Base-by-base conservation (phyloP, 2,329 filamentous ascomycete species). In the Sporothrix pseudoabietina region DNA sequence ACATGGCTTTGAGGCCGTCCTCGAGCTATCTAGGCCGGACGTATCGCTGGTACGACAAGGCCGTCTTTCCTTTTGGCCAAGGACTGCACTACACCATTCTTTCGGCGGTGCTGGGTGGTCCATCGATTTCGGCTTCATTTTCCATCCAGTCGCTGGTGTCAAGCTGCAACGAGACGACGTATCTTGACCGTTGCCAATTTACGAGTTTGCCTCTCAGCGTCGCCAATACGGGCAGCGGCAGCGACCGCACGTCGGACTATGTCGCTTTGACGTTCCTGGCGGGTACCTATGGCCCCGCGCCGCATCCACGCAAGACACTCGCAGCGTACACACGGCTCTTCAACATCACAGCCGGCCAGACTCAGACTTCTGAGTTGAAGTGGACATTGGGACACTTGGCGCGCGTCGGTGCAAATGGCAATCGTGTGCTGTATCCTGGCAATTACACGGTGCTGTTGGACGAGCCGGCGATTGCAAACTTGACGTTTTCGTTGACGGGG, bases 81-180 rank as follows among this genome's bases (percentile, higher is more conserved):
- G 88, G 88, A 0, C 76, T 89, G 73, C 87, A 89, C 77, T 90
- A 89, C 79, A 90, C 87, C 4, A 86, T 80, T 55, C 89, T 90
- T 75, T 75, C 77, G 10, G 77, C 79, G 5, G 55, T 35, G 1
- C 26, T 76, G 26, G 63, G 26, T 10, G 19, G 19, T 9, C 0
- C 57, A 3, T 35, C 57, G 5, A 41, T 66, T 39, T 14, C 70
- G 0, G 44, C 10, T 1, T n/a, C 61, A 4, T 22, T 61, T 6
- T 44, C 49, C 9, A 74, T 63, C 47, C 1, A 35, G 4, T 12
- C 69, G 4, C 66, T 72, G 22, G 44, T 74, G 0, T 78, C 76
- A 1, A 78, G 79, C 4, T 82, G 79, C 78, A 74, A 80, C 73
- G 65, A 81, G 61, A 75, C 87, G 1, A 76, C 82, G 10, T 57